Conservation (phyloP, 805 yeast genomes). For the Lipomyces spencermartinsiae region DNA sequence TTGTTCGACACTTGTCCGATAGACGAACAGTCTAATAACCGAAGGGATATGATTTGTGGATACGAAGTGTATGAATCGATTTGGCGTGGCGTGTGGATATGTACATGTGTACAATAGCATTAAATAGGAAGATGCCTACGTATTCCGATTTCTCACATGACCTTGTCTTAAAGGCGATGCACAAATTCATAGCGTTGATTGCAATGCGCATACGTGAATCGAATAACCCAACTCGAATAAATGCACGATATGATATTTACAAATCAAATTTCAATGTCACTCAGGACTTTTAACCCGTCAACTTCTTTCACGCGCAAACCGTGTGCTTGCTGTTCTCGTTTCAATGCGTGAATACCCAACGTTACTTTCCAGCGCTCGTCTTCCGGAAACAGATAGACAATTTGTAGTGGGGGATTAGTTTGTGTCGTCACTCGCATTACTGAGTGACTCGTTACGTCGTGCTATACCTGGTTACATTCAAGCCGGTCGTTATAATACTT, state of each 20-base stretch:
- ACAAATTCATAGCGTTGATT: too few species aligned
- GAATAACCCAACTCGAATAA: neutral
- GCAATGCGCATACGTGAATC: neutral
- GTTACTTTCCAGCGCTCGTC: constrained; percentile 30
- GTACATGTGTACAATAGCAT: constrained; percentile 8
- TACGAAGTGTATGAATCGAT: constrained; percentile 7
- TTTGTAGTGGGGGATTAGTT: constrained; percentile 29
- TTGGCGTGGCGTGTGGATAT: constrained; percentile 3
- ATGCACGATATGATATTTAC: constrained; percentile 1
- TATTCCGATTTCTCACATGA: neutral
- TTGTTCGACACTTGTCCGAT: constrained; percentile 84
- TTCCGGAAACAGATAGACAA: constrained; percentile 26
- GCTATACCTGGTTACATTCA: constrained; percentile 10
- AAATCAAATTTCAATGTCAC: neutral
- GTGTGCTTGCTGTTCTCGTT: constrained; percentile 20
- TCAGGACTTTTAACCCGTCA: constrained; percentile 21
- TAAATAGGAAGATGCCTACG: neutral
- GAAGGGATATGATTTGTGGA: neutral
- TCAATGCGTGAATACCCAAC: constrained; percentile 32
- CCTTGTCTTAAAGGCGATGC: neutral
- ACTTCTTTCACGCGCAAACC: constrained; percentile 28
- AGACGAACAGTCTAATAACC: constrained; percentile 68
- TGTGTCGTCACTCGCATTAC: constrained; percentile 32
- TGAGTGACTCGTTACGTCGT: constrained; percentile 20
- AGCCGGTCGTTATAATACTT: neutral